Conservation (phyloP, 345 rosid species). For the Psidium friedrichsthalianum region DNA sequence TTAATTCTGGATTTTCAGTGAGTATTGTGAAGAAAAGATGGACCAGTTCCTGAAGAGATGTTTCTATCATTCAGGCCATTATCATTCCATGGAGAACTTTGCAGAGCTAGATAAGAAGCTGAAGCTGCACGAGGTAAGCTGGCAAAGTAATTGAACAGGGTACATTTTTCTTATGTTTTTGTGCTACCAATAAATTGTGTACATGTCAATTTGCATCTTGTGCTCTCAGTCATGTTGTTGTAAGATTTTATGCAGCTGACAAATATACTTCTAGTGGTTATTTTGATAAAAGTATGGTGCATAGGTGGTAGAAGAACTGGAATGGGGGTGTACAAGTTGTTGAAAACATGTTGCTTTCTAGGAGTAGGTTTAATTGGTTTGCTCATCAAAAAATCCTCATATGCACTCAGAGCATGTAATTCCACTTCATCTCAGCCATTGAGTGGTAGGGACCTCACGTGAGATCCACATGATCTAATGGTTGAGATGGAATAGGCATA, state of each 20-base stretch:
- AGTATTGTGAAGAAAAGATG: constrained; percentile 78
- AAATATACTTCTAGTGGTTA: neutral
- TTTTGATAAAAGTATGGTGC: neutral
- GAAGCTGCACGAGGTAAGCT: constrained; percentile 73
- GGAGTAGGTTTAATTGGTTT: neutral
- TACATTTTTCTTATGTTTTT: neutral
- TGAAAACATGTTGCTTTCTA: neutral
- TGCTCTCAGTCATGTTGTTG: neutral
- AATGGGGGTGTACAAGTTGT: neutral
- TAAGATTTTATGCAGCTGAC: neutral
- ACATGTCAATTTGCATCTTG: neutral
- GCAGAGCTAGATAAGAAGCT: constrained; percentile 62
- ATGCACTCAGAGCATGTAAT: neutral
- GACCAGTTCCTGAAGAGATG: constrained; percentile 87
- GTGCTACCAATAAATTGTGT: neutral
- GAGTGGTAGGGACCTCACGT: neutral
- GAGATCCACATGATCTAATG: neutral
- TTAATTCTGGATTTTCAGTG: constrained; percentile 27
- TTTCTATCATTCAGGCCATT: constrained; percentile 94
- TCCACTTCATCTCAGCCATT: neutral
- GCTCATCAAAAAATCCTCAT: neutral
- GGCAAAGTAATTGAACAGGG: neutral
- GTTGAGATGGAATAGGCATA: neutral
- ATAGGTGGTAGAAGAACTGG: neutral
- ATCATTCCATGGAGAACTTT: constrained; percentile 73